phyloP scores from a whole-genome alignment of 2,329 filamentous ascomycete species.

The Samsoniella hepiali region DNA sequence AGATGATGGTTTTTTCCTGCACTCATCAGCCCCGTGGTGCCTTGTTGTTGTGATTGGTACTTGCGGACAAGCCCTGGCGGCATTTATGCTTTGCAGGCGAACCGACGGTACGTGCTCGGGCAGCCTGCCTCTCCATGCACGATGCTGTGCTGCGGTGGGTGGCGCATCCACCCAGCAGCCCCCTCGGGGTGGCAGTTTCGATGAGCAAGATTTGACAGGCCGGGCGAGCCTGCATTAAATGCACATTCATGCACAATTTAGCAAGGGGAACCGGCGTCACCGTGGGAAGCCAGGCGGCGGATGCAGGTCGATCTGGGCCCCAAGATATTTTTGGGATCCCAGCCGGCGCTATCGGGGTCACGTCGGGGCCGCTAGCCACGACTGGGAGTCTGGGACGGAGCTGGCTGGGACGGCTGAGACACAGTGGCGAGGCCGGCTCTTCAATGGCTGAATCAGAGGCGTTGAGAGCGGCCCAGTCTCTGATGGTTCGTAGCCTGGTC shows the following conservation, averaged over 20 bases:
- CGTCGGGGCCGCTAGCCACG: not conserved
- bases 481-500: not conserved
- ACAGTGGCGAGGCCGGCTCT: not conserved
- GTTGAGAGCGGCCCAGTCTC: not conserved
- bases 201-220: conserved; percentile 8
- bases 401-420: not conserved
- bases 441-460: conserved; percentile 3
- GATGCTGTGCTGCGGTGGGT: conserved; percentile 3
- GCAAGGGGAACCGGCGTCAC: not conserved
- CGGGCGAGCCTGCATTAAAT: conserved; percentile 13
- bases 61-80: not conserved
- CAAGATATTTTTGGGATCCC: conserved; percentile 8
- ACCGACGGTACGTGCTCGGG: not conserved
- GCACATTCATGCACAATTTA: conserved; percentile 12
- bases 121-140: not conserved
- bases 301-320: conserved; percentile 16
- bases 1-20: not conserved
- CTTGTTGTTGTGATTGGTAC: not conserved
- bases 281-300: conserved; percentile 2
- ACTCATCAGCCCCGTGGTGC: not conserved
- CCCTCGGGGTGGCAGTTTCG: not conserved
- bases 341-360: conserved; percentile 10
- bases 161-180: not conserved
- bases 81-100: not conserved
- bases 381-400: not conserved